These are phyloP conservation scores for Smallanthus sonchifolius DNA, from an alignment of 129 eudicot species.

Conservation along the genomic window DNA sequence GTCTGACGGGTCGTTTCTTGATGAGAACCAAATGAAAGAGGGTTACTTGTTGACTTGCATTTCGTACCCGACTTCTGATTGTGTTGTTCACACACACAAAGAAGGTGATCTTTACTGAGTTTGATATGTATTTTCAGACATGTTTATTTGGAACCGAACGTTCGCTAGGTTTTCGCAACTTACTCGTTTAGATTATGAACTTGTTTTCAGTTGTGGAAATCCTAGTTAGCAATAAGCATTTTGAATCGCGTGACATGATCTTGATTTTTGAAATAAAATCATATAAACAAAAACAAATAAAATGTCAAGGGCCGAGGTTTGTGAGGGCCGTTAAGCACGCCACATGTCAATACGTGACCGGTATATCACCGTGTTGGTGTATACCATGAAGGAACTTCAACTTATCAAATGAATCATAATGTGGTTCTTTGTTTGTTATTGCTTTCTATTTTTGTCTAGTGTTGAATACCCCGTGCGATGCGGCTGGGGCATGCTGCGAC, in stretches of 20 bases:
- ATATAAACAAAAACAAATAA: too few species aligned
- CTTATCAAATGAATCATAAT: too few species aligned
- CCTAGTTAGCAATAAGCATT: conserved; percentile 26
- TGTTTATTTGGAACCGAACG: neutral
- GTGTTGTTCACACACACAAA: conserved; percentile 90
- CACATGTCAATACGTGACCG: too few species aligned
- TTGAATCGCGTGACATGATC: neutral
- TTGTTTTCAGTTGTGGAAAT: conserved; percentile 12
- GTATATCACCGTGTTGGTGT: too few species aligned
- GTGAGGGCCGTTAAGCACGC: too few species aligned
- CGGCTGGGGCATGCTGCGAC: too few species aligned
- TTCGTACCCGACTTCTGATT: conserved; percentile 82
- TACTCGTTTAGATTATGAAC: conserved; percentile 8
- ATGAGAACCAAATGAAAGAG: conserved; percentile 59
- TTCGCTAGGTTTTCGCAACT: neutral
- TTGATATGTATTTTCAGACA: neutral
- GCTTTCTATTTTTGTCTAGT: too few species aligned
- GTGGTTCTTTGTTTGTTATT: too few species aligned
- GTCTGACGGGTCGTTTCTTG: conserved; percentile 89
- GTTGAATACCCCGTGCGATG: too few species aligned
- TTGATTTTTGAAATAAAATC: neutral
- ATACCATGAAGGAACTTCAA: neutral
- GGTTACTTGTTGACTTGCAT: conserved; percentile 83
- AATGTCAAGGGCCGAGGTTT: too few species aligned
- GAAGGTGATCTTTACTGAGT: conserved; percentile 77